Conservation (phyloP, 352 stramenopile genomes). For the Phytophthora ramorum region DNA sequence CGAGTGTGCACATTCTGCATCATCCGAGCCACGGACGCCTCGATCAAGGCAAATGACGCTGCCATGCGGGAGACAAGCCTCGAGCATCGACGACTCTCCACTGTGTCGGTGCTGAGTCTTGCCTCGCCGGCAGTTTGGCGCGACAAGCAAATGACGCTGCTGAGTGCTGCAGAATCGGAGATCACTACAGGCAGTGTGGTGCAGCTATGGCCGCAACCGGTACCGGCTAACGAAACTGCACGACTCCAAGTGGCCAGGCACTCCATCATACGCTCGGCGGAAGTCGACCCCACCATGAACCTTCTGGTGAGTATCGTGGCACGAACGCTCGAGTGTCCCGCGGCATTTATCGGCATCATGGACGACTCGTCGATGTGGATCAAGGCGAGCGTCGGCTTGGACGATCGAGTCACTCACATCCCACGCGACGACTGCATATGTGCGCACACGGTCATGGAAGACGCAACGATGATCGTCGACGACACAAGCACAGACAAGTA, state of each 20-base stretch:
- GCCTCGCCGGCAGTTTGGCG: slow-evolving; percentile 18
- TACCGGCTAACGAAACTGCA: slow-evolving; percentile 54
- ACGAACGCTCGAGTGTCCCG: slow-evolving; percentile 67
- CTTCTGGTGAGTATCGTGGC: slow-evolving; percentile 75
- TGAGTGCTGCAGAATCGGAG: slow-evolving; percentile 63
- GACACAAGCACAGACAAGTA: slow-evolving; percentile 75
- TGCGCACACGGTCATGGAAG: slow-evolving; percentile 46
- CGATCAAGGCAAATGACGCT: slow-evolving; percentile 63
- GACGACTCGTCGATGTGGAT: slow-evolving; percentile 63
- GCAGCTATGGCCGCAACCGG: slow-evolving; percentile 65
- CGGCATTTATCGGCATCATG: slow-evolving; percentile 75
- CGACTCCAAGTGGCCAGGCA: slow-evolving; percentile 59
- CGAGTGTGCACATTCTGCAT: slow-evolving; percentile 86
- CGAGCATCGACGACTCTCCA: slow-evolving; percentile 22
- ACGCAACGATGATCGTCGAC: slow-evolving; percentile 63
- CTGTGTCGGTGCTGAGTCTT: slow-evolving; percentile 40
- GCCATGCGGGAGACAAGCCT: slow-evolving; percentile 41
- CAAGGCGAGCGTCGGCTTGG: slow-evolving; percentile 74
- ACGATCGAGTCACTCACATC: slow-evolving; percentile 51
- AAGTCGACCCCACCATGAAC: slow-evolving; percentile 79
- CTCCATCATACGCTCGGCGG: slow-evolving; percentile 52
- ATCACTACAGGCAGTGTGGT: slow-evolving; percentile 68
- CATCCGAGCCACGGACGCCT: slow-evolving; percentile 75
- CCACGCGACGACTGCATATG: slow-evolving; percentile 69
- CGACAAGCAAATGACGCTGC: slow-evolving; percentile 55